Conservation (phyloP, 2,329 filamentous ascomycete genomes). For the Chrysosporium queenslandicum region DNA sequence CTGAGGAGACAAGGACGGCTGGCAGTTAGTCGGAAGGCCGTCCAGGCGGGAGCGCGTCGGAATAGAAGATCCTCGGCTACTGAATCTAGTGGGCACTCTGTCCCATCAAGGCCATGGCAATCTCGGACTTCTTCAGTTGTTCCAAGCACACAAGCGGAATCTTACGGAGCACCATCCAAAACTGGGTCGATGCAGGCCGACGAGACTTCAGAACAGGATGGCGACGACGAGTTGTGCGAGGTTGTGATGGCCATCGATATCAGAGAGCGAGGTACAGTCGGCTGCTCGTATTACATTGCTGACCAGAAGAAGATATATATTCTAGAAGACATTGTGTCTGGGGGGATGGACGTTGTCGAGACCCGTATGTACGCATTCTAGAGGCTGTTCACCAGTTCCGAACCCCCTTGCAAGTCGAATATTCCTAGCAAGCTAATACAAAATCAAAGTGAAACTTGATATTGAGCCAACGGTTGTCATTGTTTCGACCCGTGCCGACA, state of each 20-base stretch:
- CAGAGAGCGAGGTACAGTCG: constrained; percentile 58
- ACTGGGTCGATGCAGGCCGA: neutral
- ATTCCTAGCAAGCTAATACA: neutral
- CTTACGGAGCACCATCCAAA: neutral
- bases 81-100: neutral
- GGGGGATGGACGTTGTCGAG: constrained; percentile 59
- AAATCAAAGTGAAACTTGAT: constrained; percentile 47
- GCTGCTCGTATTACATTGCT: constrained; percentile 74
- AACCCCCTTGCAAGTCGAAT: no score
- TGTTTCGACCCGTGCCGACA: constrained; percentile 47
- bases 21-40: neutral
- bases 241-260: constrained; percentile 73
- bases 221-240: constrained; percentile 51
- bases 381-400: constrained; percentile 18
- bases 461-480: constrained; percentile 53
- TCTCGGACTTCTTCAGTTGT: neutral
- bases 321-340: constrained; percentile 63
- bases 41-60: neutral
- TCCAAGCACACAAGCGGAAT: neutral
- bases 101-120: neutral
- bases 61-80: neutral
- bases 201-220: constrained; percentile 20
- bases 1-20: neutral
- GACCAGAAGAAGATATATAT: constrained; percentile 60
- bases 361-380: constrained; percentile 36